phyloP scores from a whole-genome alignment of 2,329 filamentous ascomycete genomes.

The Ophioceras dolichostomum region DNA sequence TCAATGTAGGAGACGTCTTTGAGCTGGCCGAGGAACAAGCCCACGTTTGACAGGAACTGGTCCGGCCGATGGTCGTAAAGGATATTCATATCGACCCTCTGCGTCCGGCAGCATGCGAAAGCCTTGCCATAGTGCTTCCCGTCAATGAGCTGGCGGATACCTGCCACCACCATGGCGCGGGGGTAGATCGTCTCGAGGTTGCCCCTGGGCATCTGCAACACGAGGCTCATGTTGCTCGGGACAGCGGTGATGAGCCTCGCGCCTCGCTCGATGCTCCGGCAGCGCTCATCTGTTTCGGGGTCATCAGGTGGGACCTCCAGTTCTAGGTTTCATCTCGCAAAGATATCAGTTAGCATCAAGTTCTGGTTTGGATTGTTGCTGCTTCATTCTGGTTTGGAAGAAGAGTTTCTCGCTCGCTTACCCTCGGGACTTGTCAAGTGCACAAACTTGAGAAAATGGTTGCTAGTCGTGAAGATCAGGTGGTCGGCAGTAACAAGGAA shows the following conservation, averaged over 20 bases:
- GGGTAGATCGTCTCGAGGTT: slow-evolving; percentile 95
- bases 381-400: background rate
- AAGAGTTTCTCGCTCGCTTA: too few species aligned
- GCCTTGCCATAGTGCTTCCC: slow-evolving; percentile 70
- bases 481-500: slow-evolving; percentile 73
- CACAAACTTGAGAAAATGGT: slow-evolving; percentile 88
- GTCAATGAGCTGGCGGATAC: slow-evolving; percentile 72
- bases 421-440: slow-evolving; percentile 59
- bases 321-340: slow-evolving; percentile 44
- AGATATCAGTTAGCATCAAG: slow-evolving; percentile 12
- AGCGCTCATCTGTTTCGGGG: slow-evolving; percentile 83
- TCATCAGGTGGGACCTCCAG: slow-evolving; percentile 79
- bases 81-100: slow-evolving; percentile 97
- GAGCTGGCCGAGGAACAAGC: slow-evolving; percentile 72
- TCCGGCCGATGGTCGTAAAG: slow-evolving; percentile 84
- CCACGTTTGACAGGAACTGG: slow-evolving; percentile 68
- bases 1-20: slow-evolving; percentile 75
- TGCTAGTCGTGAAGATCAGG: slow-evolving; percentile 83
- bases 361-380: background rate
- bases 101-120: slow-evolving; percentile 78
- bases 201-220: slow-evolving; percentile 90
- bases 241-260: slow-evolving; percentile 79
- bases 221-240: slow-evolving; percentile 72
- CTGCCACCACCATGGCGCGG: slow-evolving; percentile 80
- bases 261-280: slow-evolving; percentile 82